Evolutionary conservation across 2,329 filamentous ascomycete genomes (phyloP), one percentile per base, ranked within the genome.

Genomic region (Ophiostoma tasmaniense): DNA sequence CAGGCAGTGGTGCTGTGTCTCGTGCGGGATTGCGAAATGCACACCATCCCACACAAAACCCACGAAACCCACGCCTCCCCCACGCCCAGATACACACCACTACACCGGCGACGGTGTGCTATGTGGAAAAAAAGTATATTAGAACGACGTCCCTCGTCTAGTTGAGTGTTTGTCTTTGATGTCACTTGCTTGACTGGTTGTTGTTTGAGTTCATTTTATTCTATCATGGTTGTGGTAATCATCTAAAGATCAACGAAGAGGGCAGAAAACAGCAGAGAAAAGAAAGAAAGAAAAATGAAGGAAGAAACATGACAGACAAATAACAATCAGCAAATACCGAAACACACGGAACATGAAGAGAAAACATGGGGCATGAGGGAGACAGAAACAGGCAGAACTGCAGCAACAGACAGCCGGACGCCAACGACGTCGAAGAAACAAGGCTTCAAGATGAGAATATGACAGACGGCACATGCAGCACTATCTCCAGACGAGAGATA

Each of bases 31-130:
- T 62, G 59, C 61, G 61, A 64, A 64, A 64, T 22, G 13, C 30
- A 22, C 61, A 64, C 61, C 61, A 64, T 64, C 61, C 61, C 61
- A 64, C 61, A 17, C 61, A 20, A 62, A 62, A 35, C 59, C 28
- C 59, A 62, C 59, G 28, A 61, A 61, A 61, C 55, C 55, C 55
- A 61, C 55, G 55, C 55, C 33, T 64, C 61, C 61, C 61, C 61
- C 61, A 64, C 61, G 61, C 61, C 30, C 30, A n/a, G 59, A 35
- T 22, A 37, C 61, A 64, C 61, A 64, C 61, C 61, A 64, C 30
- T 33, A 62, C 59, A 35, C 59, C 59, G 30, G 59, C 17, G 33
- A 37, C 30, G 61, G 61, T 64, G 61, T 22, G 39, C 20, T n/a
- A n/a, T 64, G 33, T 37, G 3, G 33, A 37, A 37, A 37, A 10